A percentile compares a stretch with the other conserved stretches of the same genome.
phyloP scores from a whole-genome alignment of 768 basidiomycete genomes.

The Roridomyces roridus region DNA sequence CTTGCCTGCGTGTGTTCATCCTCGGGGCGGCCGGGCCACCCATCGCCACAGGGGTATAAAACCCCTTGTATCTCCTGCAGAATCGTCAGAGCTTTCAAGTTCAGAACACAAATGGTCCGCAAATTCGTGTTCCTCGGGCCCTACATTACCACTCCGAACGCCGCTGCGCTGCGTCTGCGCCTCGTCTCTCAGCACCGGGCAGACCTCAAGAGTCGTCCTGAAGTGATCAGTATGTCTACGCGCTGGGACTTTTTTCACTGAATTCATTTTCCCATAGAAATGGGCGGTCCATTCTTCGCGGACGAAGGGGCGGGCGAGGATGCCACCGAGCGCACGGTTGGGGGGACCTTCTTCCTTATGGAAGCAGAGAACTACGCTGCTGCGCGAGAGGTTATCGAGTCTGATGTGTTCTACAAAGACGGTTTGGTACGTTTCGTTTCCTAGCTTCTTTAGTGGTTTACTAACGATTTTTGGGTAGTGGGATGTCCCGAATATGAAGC shows the following conservation, averaged over 20 bases:
- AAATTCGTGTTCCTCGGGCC: conserved; percentile 20
- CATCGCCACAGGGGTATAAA: too few relatives aligned
- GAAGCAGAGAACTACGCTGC: neutral
- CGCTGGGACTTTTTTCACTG: too few relatives aligned
- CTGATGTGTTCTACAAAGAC: neutral
- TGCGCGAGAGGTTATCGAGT: neutral
- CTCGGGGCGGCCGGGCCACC: too few relatives aligned
- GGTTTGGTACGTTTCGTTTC: neutral
- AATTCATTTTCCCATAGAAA: conserved; percentile 10
- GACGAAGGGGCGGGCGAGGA: neutral
- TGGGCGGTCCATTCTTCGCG: conserved; percentile 16
- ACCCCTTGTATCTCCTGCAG: too few relatives aligned
- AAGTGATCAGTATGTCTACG: conserved; percentile 5
- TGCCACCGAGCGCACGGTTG: neutral
- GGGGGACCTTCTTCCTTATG: neutral
- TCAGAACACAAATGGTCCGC: conserved; percentile 5
- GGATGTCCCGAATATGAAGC: too few relatives aligned
- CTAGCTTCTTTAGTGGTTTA: too few relatives aligned
- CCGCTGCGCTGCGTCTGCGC: neutral
- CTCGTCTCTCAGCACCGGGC: neutral
- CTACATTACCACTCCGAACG: conserved; percentile 10
- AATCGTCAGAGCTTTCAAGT: too few relatives aligned
- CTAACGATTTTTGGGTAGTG: too few relatives aligned
- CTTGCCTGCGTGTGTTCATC: too few relatives aligned
- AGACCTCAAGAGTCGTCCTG: neutral